Evolutionary conservation across 768 basidiomycete genomes (phyloP).

Genomic region (Boletus huronensis): DNA sequence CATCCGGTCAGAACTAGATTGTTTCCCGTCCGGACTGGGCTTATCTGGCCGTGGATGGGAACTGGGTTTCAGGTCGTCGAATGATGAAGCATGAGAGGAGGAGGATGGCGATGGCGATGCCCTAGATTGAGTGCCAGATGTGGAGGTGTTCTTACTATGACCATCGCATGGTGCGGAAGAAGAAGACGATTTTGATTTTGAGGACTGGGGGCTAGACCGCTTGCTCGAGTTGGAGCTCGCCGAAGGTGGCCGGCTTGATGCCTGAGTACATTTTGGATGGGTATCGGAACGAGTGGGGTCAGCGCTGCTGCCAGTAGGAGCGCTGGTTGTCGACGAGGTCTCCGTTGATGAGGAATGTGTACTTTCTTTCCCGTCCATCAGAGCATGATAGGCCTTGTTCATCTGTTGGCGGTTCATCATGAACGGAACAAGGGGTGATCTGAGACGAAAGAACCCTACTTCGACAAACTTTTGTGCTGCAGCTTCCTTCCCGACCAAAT

Average conservation of each 20-base stretch:
- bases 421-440: not conserved
- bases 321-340: constrained; percentile 23
- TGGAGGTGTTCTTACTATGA: constrained; percentile 8
- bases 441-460: constrained; percentile 34
- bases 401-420: constrained; percentile 33
- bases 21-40: constrained; percentile 10
- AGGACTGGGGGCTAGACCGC: constrained; percentile 11
- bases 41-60: constrained; percentile 16
- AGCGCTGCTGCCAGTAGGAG: constrained; percentile 15
- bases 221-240: constrained; percentile 29
- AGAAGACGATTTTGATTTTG: constrained; percentile 4
- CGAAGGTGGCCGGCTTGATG: constrained; percentile 32
- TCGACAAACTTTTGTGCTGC: constrained; percentile 57
- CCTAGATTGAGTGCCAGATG: constrained; percentile 9
- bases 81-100: constrained; percentile 12
- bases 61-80: constrained; percentile 9
- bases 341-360: constrained; percentile 28
- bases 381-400: constrained; percentile 52
- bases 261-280: constrained; percentile 21
- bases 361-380: constrained; percentile 43
- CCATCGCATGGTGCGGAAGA: constrained; percentile 15
- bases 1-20: constrained; percentile 18
- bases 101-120: constrained; percentile 12
- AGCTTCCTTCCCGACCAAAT: constrained; percentile 46
- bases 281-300: constrained; percentile 23